Evolutionary conservation across 305 asterid genomes (phyloP).

Genomic region (Fraxinus xanthoxyloides): DNA sequence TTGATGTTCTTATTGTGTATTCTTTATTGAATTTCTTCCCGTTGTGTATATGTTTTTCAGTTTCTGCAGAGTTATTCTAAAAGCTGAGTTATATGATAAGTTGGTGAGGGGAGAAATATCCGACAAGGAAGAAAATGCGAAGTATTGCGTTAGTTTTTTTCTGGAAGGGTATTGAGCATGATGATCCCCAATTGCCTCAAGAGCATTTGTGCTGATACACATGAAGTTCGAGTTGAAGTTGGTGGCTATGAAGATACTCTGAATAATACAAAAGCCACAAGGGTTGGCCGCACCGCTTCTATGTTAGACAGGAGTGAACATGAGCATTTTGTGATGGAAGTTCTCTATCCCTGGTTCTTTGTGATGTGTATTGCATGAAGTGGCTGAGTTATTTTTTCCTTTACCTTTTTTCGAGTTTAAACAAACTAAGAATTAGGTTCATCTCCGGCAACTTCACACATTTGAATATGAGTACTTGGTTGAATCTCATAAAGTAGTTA

Average conservation of each 20-base stretch:
- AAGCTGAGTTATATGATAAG: constrained; percentile 54
- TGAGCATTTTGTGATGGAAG: constrained; percentile 80
- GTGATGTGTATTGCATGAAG: too few species aligned
- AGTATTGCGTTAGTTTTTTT: constrained; percentile 86
- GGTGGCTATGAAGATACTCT: constrained; percentile 36
- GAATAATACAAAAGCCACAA: constrained; percentile 46
- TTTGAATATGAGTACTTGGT: too few species aligned
- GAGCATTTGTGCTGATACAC: constrained; percentile 24
- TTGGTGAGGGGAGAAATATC: constrained; percentile 70
- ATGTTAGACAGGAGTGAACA: constrained; percentile 67
- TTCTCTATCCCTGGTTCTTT: background rate
- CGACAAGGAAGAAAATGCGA: constrained; percentile 84
- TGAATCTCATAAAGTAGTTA: too few species aligned
- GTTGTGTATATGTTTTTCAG: too few species aligned
- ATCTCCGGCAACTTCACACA: too few species aligned
- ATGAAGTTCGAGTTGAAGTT: constrained; percentile 30
- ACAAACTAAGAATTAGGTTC: too few species aligned
- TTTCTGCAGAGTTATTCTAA: too few species aligned
- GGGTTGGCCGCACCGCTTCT: constrained; percentile 54
- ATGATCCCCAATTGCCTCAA: constrained; percentile 30
- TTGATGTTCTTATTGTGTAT: too few species aligned
- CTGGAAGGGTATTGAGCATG: constrained; percentile 61
- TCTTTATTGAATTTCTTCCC: too few species aligned
- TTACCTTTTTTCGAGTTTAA: too few species aligned
- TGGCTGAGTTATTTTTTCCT: too few species aligned